Evolutionary conservation across 768 basidiomycete genomes (phyloP).

Genomic region (Hygrocybe coccinea): DNA sequence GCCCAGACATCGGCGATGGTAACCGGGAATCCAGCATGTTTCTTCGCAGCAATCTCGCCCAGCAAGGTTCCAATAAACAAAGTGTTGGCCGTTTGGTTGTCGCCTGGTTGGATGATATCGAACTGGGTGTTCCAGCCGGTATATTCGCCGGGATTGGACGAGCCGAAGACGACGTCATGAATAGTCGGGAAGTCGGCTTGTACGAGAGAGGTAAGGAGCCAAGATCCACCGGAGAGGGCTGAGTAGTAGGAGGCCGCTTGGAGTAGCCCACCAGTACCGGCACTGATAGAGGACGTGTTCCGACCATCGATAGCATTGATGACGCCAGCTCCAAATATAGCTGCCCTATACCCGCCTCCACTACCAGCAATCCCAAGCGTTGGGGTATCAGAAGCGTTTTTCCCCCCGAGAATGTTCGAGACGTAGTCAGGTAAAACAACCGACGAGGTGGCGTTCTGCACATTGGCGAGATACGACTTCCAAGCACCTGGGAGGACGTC

Average conservation of each 20-base stretch:
- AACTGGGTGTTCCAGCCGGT: constrained; percentile 32
- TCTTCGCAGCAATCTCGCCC: constrained; percentile 29
- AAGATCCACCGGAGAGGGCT: constrained; percentile 42
- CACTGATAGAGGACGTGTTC: constrained; percentile 37
- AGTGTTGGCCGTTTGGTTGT: too few species aligned
- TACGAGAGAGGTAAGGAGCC: constrained; percentile 30
- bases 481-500: background rate
- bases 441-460: background rate
- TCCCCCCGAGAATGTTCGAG: background rate
- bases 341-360: constrained; percentile 56
- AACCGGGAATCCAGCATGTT: constrained; percentile 24
- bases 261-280: constrained; percentile 47
- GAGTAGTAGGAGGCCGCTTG: constrained; percentile 50
- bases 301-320: constrained; percentile 45
- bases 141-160: constrained; percentile 18
- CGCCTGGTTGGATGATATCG: constrained; percentile 15
- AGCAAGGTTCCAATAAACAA: too few species aligned
- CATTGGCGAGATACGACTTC: constrained; percentile 1
- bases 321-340: constrained; percentile 51
- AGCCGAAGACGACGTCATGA: constrained; percentile 30
- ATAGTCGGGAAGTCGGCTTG: constrained; percentile 37
- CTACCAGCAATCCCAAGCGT: constrained; percentile 47
- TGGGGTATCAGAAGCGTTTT: constrained; percentile 15
- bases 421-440: background rate
- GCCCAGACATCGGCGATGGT: constrained; percentile 7